Evolutionary conservation across 148 eudicot genomes (phyloP), one percentile per base, ranked within the genome.

Genomic region (Rhododendron griersonianum): DNA sequence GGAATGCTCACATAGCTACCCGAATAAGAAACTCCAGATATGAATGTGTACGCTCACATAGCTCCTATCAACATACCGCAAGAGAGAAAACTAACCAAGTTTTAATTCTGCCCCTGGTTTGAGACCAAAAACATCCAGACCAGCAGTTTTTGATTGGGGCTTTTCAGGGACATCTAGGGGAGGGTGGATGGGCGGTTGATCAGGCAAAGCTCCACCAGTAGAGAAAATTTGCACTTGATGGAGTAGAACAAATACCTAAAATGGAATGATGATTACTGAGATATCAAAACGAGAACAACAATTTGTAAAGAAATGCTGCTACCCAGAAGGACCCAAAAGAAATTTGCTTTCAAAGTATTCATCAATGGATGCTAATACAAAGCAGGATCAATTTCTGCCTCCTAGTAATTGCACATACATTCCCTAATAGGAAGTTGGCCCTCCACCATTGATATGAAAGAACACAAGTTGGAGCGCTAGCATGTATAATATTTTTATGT

Each of bases 191-290:
- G 94, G 95, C 28, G 95, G 95, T 79, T 92, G 88, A 87, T 97
- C 99, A 86, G 93, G 94, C 91, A 95, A 89, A 63, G 89, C 81
- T 93, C 90, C 92, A 81, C 99, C 99, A 77, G 86, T 89, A 44
- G 94, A 94, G 91, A 95, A 95, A 59, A 90, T 85, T 81, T 85
- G 98, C 84, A 97, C 93, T 89, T 97, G 99, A 92, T 90, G 93
- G 83, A 93, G 94, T 79, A 97, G 95, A 51, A 95, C 96, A 91
- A 97, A 93, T 80, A 91, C 96, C 99, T 97, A 89, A 53, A 86
- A 76, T 81, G 16, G 44, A 83, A 86, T 47, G 21, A 39, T 37
- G 69, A 79, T 85, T 86, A 77, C 19, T 18, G 13, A 55, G 47
- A 75, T 7, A 41, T 25, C 30, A 44, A 75, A 57, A 44, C 10